Conservation (phyloP, 2,329 filamentous ascomycete species). For the Colletotrichum eleusines region DNA sequence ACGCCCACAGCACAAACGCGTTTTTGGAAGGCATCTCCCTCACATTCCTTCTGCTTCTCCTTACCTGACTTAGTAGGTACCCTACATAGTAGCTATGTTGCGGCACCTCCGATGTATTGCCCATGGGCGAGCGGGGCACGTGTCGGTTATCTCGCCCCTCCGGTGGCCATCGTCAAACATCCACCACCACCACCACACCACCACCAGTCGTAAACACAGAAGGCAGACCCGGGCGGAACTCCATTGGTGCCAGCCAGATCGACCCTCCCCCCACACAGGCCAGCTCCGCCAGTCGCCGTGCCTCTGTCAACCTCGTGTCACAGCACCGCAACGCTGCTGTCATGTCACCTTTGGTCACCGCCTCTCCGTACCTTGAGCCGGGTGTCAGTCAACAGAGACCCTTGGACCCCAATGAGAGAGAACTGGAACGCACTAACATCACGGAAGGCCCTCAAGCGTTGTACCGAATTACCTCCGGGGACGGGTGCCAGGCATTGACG, state of each 20-base stretch:
- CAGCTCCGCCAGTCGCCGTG: constrained; percentile 12
- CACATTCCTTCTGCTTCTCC: not conserved
- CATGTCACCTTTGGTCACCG: constrained; percentile 35
- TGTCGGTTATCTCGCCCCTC: constrained; percentile 5
- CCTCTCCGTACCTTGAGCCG: constrained; percentile 16
- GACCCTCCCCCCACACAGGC: constrained; percentile 17
- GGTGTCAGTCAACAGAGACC: constrained; percentile 16
- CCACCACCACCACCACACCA: constrained; percentile 1
- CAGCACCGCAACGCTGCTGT: constrained; percentile 30
- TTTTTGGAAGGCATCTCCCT: not conserved
- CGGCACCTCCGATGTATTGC: not conserved
- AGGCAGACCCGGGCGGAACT: constrained; percentile 16
- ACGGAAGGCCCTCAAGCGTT: constrained; percentile 1
- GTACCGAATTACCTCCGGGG: not conserved
- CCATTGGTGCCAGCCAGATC: constrained; percentile 3
- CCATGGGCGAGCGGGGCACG: not conserved
- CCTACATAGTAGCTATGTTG: not conserved
- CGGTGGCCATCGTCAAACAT: not conserved
- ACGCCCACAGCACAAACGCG: not conserved
- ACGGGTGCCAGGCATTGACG: not conserved
- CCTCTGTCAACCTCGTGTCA: constrained; percentile 30
- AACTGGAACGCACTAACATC: constrained; percentile 4
- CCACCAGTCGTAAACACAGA: not conserved
- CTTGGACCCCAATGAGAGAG: not conserved
- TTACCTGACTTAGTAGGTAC: not conserved